Conservation (phyloP, 2,329 filamentous ascomycete genomes). For the Verticillium longisporum region DNA sequence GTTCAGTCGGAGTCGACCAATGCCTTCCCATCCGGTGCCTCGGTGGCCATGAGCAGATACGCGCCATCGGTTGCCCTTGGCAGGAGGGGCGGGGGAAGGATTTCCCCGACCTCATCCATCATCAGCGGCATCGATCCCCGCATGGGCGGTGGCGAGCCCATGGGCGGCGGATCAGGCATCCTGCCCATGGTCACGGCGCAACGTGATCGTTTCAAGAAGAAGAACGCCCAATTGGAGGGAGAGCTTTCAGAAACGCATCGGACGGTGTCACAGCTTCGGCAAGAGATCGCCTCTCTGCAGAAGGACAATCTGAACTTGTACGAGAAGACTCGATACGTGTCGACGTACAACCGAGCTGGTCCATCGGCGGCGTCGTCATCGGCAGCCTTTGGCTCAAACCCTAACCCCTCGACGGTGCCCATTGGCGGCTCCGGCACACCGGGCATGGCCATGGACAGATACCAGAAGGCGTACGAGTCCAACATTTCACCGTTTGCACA, state of each 20-base stretch:
- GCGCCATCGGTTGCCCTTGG: conserved; percentile 55
- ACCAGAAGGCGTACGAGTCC: conserved; percentile 87
- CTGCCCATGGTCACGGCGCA: conserved; percentile 98
- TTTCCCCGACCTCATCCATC: conserved; percentile 93
- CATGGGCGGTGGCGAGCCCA: conserved; percentile 49
- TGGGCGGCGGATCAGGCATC: conserved; percentile 75
- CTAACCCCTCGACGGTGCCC: conserved; percentile 67
- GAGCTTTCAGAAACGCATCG: conserved; percentile 81
- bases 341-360: conserved; percentile 75
- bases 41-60: conserved; percentile 76
- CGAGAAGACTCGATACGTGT: conserved; percentile 95
- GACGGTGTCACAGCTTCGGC: conserved; percentile 75
- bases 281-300: conserved; percentile 86
- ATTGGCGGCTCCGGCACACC: conserved; percentile 49
- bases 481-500: conserved; percentile 94
- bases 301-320: conserved; percentile 95
- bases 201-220: conserved; percentile 95
- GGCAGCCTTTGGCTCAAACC: conserved; percentile 60
- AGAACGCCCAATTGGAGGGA: conserved; percentile 82
- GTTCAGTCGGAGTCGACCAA: conserved; percentile 82
- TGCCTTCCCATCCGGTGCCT: conserved; percentile 81
- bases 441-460: conserved; percentile 70
- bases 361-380: conserved; percentile 54
- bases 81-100: conserved; percentile 54
- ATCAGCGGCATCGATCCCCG: conserved; percentile 91